Evolutionary conservation across 116 monocot genomes (phyloP), one percentile per base, ranked within the genome.

Genomic region (Posidonia oceanica): DNA sequence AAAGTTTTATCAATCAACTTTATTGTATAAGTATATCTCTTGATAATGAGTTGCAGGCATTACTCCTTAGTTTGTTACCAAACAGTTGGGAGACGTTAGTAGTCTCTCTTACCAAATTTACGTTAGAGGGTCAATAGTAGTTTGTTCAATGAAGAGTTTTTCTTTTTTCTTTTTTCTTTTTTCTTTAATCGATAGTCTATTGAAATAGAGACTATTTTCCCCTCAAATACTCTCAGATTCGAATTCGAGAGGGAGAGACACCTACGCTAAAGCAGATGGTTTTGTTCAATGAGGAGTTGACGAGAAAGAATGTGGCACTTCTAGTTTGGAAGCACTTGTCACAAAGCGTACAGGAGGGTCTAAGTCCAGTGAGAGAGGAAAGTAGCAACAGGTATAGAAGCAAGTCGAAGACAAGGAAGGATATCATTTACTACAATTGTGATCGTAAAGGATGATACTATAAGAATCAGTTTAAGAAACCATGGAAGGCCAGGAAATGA

Each of bases 61-160:
- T 69, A 36, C 53, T 69, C 2, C 54, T 69, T 54, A 69, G 17
- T 69, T 69, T 55, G 11, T 7, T 69, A 54, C 54, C 56, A 3
- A 14, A 69, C 5, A 69, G 0, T 72, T 77, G 77, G 61, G 69
- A 73, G 38, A 73, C 61, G 3, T 44, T 77, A 59, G 51, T 58
- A 15, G 55, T 77, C 8, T 80, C 61, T 8, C 18, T 75, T 58
- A 58, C 13, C 21, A 82, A 77, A 44, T 77, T 64, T 40, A 44
- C 66, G 0, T 38, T 56, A 37, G 39, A 78, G 60, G 66, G 61
- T 66, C 3, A 68, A n/a, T 18, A 38, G 41, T 22, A 68, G 67
- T 61, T 22, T 78, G 15, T 63, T 74, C 18, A 78, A 78, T 69
- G 72, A 74, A 73, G n/a, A n/a, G n/a, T n/a, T n/a, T n/a, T n/a